Conservation (phyloP, 495 filamentous ascomycete species). For the Penicillium samsonianum region DNA sequence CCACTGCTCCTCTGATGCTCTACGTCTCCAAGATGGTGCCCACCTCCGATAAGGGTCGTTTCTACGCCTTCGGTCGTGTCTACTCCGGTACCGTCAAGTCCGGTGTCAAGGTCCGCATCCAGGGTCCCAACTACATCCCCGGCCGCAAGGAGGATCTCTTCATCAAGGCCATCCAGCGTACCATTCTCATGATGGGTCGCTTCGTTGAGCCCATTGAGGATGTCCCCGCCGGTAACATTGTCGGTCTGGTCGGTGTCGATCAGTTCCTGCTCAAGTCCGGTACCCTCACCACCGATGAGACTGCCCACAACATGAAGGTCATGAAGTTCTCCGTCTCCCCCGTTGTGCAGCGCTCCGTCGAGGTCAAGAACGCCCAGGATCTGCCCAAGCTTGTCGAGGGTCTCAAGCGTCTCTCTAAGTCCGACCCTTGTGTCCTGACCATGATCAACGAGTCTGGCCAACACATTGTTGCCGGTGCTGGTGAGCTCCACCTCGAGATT, state of each 20-base stretch:
- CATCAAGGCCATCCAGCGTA: constrained; percentile 99
- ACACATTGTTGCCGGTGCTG: constrained; percentile 98
- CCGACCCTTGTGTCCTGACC: constrained; percentile 95
- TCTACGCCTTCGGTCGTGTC: constrained; percentile 99
- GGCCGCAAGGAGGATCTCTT: constrained; percentile 99
- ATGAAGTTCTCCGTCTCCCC: constrained; percentile 99
- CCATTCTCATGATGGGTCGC: constrained; percentile 99
- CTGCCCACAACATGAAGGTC: constrained; percentile 99
- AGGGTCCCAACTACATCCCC: constrained; percentile 97
- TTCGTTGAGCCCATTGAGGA: constrained; percentile 99
- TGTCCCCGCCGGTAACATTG: constrained; percentile 98
- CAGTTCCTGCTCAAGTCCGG: constrained; percentile 99
- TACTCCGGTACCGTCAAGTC: constrained; percentile 97
- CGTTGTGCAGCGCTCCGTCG: constrained; percentile 97
- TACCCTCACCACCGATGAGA: constrained; percentile 95
- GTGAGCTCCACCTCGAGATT: constrained; percentile 99
- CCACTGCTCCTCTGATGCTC: constrained; percentile 97
- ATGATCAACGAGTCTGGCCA: constrained; percentile 88
- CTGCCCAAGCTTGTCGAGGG: constrained; percentile 99
- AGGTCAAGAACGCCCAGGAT: constrained; percentile 99
- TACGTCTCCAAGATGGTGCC: constrained; percentile 99
- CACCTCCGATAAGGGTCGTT: constrained; percentile 98
- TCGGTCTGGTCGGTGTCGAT: constrained; percentile 98
- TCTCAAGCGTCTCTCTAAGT: constrained; percentile 99
- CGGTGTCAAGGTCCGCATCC: constrained; percentile 99